Evolutionary conservation across 202 grass and related monocot genomes (phyloP), one percentile per base, ranked within the genome.

Genomic region (Elaeis oleifera): DNA sequence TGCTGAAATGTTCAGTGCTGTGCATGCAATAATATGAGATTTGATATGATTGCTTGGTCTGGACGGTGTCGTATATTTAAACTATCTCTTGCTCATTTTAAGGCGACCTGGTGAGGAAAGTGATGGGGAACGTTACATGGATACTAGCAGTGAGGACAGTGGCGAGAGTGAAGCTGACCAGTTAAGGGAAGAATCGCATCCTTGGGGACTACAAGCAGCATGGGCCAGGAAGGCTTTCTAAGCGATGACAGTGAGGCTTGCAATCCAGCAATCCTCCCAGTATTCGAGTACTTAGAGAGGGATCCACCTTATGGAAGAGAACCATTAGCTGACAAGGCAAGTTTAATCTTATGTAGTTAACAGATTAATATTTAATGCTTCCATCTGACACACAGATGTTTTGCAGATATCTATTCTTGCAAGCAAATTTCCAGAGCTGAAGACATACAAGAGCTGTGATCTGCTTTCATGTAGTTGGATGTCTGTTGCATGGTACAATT

Each of bases 401-500:
- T 50, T 82, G 51, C 85, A 99, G 95, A 72, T 94, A 76, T 82
- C 83, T 63, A 60, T 77, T 78, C 85, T 99, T 82, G 85, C 78
- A 3, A 81, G 73, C 79, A 70, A 67, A 84, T 94, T 87, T 87
- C 83, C 95, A 67, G 65, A 78, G 69, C 73, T 99, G 5, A 94
- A 90, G 80, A 84, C 80, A 63, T 90, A 94, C 44, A 89, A 61
- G 78, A 99, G 95, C 67, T 94, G 85, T 66, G 89, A 99, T 74
- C 73, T 99, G 55, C 76, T 82, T 32, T 74, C 78, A 56, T 83
- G 72, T 50, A 99, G 95, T 79, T 99, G 95, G 95, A 86, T 99
- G 76, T 94, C 85, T 94, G 95, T 90, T 73, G 95, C 95, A 78
- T 99, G 95, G 95, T 99, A 99, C 70, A 32, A 6, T 7, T 20